These are phyloP conservation scores for Arachnopeziza araneosa DNA, from an alignment of 2,329 filamentous ascomycete genomes.

Conservation along the genomic window DNA sequence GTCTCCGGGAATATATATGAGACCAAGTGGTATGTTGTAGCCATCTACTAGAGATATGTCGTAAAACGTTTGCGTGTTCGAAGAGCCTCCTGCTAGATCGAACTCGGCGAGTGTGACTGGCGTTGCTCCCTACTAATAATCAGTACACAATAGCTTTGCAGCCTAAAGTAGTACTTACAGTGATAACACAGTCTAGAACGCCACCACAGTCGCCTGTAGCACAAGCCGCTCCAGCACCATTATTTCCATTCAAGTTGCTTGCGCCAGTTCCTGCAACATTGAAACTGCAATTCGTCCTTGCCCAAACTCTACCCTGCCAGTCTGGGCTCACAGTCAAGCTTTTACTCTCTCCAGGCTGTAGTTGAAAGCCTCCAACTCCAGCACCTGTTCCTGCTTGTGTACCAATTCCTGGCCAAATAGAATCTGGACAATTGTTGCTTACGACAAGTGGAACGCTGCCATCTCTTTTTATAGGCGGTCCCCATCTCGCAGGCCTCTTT, in stretches of 20 bases:
- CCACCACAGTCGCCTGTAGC: conserved; percentile 72
- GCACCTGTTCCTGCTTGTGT: conserved; percentile 69
- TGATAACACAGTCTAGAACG: conserved; percentile 60
- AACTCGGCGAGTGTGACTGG: conserved; percentile 79
- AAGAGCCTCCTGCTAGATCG: conserved; percentile 61
- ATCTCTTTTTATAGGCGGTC: conserved; percentile 30
- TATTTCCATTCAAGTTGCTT: conserved; percentile 34
- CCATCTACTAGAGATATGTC: conserved; percentile 82
- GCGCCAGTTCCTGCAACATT: conserved; percentile 55
- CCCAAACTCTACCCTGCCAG: conserved; percentile 82
- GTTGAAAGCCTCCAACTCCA: conserved; percentile 61
- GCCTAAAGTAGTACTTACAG: conserved; percentile 44
- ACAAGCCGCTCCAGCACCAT: conserved; percentile 53
- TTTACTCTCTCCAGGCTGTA: conserved; percentile 51
- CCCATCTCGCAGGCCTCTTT: conserved; percentile 19
- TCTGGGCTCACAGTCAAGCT: conserved; percentile 62
- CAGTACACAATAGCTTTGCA: background rate
- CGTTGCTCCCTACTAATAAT: conserved; percentile 51
- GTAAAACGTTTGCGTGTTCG: conserved; percentile 65
- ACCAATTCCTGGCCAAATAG: conserved; percentile 70
- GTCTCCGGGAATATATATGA: conserved; percentile 53
- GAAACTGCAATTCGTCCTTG: conserved; percentile 77
- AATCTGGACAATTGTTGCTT: conserved; percentile 65
- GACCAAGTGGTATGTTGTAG: conserved; percentile 71
- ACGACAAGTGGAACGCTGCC: conserved; percentile 55